A percentile compares a stretch with the other conserved stretches of the same genome.
Evolutionary conservation across 2,329 filamentous ascomycete species (phyloP).

Genomic region (Alternaria sp.): DNA sequence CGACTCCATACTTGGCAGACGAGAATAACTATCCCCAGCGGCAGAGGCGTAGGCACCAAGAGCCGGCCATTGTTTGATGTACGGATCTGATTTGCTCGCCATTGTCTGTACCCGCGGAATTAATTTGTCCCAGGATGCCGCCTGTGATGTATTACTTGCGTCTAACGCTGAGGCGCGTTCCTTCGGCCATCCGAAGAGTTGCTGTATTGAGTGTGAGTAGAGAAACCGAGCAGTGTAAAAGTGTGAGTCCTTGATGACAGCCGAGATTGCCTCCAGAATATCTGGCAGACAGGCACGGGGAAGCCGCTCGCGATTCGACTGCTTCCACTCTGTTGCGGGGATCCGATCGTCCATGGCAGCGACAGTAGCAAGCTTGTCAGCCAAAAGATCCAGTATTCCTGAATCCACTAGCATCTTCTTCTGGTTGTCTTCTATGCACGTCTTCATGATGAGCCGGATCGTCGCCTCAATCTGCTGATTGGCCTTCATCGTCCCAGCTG

Average conservation of each 20-base stretch:
- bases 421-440: constrained; percentile 75
- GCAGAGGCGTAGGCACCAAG: constrained; percentile 47
- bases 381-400: constrained; percentile 81
- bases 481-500: constrained; percentile 60
- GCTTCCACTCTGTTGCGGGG: constrained; percentile 27
- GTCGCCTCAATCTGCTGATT: constrained; percentile 71
- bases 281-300: constrained; percentile 68
- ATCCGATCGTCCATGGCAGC: constrained; percentile 39
- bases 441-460: constrained; percentile 65
- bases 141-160: constrained; percentile 23
- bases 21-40: constrained; percentile 40
- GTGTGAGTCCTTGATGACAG: constrained; percentile 81
- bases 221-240: constrained; percentile 74
- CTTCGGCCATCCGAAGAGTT: constrained; percentile 45
- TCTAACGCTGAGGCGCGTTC: constrained; percentile 33
- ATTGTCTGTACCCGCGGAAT: constrained; percentile 52
- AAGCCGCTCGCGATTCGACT: constrained; percentile 31
- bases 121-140: constrained; percentile 43
- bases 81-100: constrained; percentile 51
- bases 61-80: constrained; percentile 56
- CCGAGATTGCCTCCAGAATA: constrained; percentile 78
- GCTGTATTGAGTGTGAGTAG: constrained; percentile 53
- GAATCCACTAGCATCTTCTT: constrained; percentile 75
- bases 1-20: constrained; percentile 46
- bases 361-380: constrained; percentile 69